phyloP scores from a whole-genome alignment of 2,329 filamentous ascomycete genomes.

The Aureobasidium sp. region DNA sequence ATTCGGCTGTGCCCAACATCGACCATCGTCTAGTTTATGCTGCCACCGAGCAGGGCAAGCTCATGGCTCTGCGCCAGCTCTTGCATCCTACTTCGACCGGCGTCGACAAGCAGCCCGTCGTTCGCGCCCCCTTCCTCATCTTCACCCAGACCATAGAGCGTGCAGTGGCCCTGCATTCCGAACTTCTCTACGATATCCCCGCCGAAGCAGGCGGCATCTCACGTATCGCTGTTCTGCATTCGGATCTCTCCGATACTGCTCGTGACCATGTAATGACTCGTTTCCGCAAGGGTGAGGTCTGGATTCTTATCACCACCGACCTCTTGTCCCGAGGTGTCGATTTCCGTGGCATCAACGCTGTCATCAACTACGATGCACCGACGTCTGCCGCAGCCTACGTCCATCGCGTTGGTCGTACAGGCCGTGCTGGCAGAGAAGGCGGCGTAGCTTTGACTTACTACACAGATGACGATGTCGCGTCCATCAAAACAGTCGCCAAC shows the following conservation, averaged over 20 bases:
- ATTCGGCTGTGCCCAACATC: constrained; percentile 89
- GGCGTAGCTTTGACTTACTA: constrained; percentile 91
- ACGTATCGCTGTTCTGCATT: constrained; percentile 84
- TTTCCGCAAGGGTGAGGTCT: constrained; percentile 87
- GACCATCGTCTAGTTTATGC: constrained; percentile 83
- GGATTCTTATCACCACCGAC: constrained; percentile 94
- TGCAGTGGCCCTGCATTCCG: constrained; percentile 76
- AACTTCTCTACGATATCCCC: constrained; percentile 91
- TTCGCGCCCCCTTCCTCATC: constrained; percentile 84
- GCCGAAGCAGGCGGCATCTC: constrained; percentile 74
- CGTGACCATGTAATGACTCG: constrained; percentile 77
- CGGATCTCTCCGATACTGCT: constrained; percentile 66
- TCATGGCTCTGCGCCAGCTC: constrained; percentile 82
- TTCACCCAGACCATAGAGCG: constrained; percentile 95
- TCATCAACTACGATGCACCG: constrained; percentile 96
- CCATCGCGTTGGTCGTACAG: constrained; percentile 86
- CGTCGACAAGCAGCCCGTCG: constrained; percentile 43
- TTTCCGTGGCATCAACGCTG: constrained; percentile 88
- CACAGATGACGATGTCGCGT: constrained; percentile 87
- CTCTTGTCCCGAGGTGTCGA: constrained; percentile 87
- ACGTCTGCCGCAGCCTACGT: constrained; percentile 86
- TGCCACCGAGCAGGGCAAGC: constrained; percentile 86
- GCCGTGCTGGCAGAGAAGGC: constrained; percentile 75
- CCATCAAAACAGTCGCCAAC: constrained; percentile 84
- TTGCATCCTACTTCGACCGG: constrained; percentile 63